Conservation (phyloP, 441 rosid genomes). For the Corymbia citriodora region DNA sequence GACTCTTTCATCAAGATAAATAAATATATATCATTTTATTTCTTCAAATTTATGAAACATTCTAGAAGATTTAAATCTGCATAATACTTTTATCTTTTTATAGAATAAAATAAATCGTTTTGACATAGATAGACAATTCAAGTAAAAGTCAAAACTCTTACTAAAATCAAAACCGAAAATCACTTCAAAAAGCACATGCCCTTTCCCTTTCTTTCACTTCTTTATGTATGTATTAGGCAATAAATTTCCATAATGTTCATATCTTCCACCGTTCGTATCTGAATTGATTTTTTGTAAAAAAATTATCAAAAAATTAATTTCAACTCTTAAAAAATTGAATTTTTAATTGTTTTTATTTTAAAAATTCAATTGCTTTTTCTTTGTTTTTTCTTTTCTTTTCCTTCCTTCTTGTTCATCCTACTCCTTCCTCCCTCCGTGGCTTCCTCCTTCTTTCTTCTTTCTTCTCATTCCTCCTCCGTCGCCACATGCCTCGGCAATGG, state of each 20-base stretch:
- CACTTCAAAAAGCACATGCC: rapidly evolving
- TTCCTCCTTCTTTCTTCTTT: too few species aligned
- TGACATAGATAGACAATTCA: rapidly evolving
- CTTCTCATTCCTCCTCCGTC: too few species aligned
- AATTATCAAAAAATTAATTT: too few species aligned
- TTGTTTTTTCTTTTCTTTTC: too few species aligned
- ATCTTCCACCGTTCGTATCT: too few species aligned
- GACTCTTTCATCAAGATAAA: neutral
- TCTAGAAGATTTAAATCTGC: neutral
- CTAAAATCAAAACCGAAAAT: rapidly evolving
- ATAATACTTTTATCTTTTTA: neutral
- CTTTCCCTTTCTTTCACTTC: neutral
- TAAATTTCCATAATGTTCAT: neutral
- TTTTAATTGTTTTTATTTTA: too few species aligned
- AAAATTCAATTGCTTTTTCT: too few species aligned
- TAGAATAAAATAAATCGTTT: neutral
- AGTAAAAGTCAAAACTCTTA: neutral
- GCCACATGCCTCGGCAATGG: too few species aligned
- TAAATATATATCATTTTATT: neutral
- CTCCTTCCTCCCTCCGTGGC: too few species aligned
- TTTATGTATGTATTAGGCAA: neutral
- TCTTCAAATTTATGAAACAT: neutral
- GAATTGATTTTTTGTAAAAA: too few species aligned
- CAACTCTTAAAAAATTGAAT: too few species aligned
- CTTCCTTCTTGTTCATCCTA: too few species aligned